Base-by-base conservation (phyloP, 2,329 filamentous ascomycete species). In the Pseudocercospora ulei region DNA sequence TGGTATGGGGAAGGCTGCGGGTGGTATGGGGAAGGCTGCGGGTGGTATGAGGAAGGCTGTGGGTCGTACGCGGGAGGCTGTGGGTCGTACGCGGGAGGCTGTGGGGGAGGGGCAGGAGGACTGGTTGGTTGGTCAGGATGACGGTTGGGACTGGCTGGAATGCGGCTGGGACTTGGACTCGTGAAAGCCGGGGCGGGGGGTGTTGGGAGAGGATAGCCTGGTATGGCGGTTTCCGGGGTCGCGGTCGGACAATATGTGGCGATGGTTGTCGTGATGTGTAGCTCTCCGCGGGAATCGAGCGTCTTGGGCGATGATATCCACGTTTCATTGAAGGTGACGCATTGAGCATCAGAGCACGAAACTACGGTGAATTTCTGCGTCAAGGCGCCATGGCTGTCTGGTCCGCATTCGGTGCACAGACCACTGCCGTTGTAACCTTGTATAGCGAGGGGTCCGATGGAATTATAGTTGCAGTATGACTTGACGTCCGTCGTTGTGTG, bases 401-500 rank as follows among this genome's bases (percentile, higher is more conserved):
- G 17, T 3, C 35, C 35, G 24, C 35, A 37, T 4, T 37, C 35
- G 3, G 23, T 37, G 24, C 35, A 37, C 9, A 37, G 24, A 6
- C 35, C 35, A 28, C 35, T 37, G n/a, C 35, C 35, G 5, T 13
- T 13, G 19, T 37, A 37, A 14, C 24, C 16, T 13, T 23, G 24
- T 8, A 37, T 20, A 7, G 14, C 35, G 14, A 37, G 27, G 3
- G 22, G 35, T 11, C 35, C 35, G 7, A 37, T 26, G 14, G 24
- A 37, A 11, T 37, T 13, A 8, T 37, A 37, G 24, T 20, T 14
- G 19, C 35, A 37, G 19, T 17, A 37, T 8, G 18, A 12, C 35
- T 37, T 37, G 35, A 37, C 22, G 16, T 37, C 35, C 17, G 28
- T 37, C 4, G 35, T 37, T n/a, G 35, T 27, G 17, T 37, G 14